These are phyloP conservation scores for Voacanga thouarsii DNA, from an alignment of 257 asterid species.

Conservation along the genomic window DNA sequence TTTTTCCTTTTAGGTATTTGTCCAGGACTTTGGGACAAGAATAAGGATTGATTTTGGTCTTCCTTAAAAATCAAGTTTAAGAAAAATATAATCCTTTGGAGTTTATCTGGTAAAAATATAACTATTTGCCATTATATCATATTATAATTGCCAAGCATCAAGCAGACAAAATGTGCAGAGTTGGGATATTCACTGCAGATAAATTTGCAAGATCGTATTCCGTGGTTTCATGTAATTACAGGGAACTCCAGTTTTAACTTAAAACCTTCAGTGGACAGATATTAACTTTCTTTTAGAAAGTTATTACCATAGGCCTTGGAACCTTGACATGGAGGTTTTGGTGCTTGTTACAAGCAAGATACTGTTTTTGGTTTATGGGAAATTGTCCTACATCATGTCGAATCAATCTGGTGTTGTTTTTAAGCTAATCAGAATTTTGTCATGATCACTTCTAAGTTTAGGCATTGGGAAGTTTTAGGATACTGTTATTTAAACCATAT, in stretches of 20 bases:
- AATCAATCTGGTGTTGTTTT: neutral
- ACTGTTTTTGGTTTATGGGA: neutral
- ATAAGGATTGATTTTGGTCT: neutral
- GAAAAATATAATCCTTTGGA: neutral
- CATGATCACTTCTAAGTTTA: neutral
- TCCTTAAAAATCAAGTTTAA: neutral
- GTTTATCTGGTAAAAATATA: neutral
- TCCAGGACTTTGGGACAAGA: neutral
- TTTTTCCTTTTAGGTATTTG: neutral
- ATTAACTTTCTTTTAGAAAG: neutral
- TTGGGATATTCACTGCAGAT: neutral
- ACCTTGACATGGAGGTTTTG: neutral
- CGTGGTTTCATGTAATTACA: neutral
- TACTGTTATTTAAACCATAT: neutral
- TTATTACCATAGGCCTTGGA: neutral
- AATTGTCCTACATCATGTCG: neutral
- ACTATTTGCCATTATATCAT: neutral
- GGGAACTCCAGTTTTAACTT: neutral
- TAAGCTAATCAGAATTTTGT: neutral
- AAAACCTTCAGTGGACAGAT: neutral
- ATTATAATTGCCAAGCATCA: neutral
- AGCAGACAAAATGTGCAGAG: neutral
- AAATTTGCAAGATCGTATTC: neutral
- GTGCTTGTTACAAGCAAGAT: neutral
- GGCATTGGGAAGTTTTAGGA: neutral